Percentiles rank a stretch among this genome's conserved stretches.
These are phyloP conservation scores for Exophiala dermatitidis DNA, from an alignment of 2,329 filamentous ascomycete species.

Conservation along the genomic window DNA sequence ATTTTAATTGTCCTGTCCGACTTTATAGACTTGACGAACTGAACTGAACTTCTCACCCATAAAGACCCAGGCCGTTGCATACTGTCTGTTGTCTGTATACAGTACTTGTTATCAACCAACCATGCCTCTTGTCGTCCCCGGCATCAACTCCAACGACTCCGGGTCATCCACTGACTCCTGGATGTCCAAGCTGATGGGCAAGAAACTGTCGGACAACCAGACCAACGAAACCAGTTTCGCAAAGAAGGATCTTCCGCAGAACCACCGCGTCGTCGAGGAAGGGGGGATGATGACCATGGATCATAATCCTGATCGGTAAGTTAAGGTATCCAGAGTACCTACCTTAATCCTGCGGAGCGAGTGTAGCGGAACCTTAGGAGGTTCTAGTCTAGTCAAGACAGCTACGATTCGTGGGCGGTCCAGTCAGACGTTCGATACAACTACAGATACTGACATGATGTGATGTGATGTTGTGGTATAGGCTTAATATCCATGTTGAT, in stretches of 20 bases:
- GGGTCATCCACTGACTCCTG: constrained; percentile 30
- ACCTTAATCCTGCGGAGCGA: background rate
- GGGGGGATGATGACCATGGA: constrained; percentile 36
- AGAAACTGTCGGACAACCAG: constrained; percentile 36
- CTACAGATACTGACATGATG: background rate
- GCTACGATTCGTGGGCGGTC: background rate
- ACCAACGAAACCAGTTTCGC: constrained; percentile 35
- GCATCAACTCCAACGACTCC: constrained; percentile 32
- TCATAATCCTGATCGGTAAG: constrained; percentile 38
- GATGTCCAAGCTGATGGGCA: constrained; percentile 41
- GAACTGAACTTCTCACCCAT: background rate
- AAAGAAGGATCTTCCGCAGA: constrained; percentile 40
- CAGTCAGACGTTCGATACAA: background rate
- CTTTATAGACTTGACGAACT: background rate
- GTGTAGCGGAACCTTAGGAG: too few species aligned
- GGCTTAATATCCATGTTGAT: constrained; percentile 41
- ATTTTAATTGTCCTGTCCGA: too few species aligned
- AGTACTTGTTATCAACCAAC: background rate
- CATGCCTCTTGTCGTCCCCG: constrained; percentile 45
- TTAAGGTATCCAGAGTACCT: background rate
- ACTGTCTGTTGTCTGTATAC: background rate
- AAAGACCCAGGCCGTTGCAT: too few species aligned
- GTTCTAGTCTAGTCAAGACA: background rate
- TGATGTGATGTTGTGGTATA: constrained; percentile 14
- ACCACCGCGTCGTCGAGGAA: constrained; percentile 39